Evolutionary conservation across 1,284 basidiomycete species (phyloP), one percentile per base, ranked within the genome.

Genomic region (Cutaneotrichosporon cavernicola): DNA sequence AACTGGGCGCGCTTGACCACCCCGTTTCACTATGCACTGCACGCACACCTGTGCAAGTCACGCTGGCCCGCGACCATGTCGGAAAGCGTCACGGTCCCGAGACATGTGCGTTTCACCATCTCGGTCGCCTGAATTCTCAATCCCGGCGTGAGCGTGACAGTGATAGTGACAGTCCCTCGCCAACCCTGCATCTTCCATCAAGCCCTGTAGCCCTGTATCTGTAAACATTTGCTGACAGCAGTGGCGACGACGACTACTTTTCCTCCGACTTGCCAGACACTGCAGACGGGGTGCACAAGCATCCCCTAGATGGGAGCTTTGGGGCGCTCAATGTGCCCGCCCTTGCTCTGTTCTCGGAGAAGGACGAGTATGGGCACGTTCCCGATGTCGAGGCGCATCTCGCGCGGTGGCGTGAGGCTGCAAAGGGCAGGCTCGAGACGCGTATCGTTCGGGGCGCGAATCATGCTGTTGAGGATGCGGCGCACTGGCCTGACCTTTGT

Each of bases 221-320:
- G 26, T 34, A 32, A 13, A 16, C 32, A 36, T 11, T 5, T n/a
- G 58, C 50, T 60, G 36, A 60, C n/a, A 6, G 8, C 53, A 80
- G 79, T 13, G 80, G 80, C 2, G 76, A 81, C 69, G 81, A 81
- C 69, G 81, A 81, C 67, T 81, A 77, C 69, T 81, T 81, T 72
- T 79, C 77, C 38, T 62, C 69, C 21, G 76, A 80, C 64, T 60
- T 80, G 9, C 80, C 80, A 3, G 26, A 62, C 21, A 26, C 65
- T 6, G 52, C 69, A 6, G 63, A 69, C 31, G 58, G 61, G 7
- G 51, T 61, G 13, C 72, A 70, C 63, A 50, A 59, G n/a, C 80
- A 78, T 50, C 78, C 79, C 5, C 74, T 81, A 26, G 67, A 67
- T 7, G 60, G 64, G 22, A 76, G 76, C 0, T 82, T 82, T 57